Base-by-base conservation (phyloP, 768 basidiomycete species). In the Hydnomerulius pinastri region DNA sequence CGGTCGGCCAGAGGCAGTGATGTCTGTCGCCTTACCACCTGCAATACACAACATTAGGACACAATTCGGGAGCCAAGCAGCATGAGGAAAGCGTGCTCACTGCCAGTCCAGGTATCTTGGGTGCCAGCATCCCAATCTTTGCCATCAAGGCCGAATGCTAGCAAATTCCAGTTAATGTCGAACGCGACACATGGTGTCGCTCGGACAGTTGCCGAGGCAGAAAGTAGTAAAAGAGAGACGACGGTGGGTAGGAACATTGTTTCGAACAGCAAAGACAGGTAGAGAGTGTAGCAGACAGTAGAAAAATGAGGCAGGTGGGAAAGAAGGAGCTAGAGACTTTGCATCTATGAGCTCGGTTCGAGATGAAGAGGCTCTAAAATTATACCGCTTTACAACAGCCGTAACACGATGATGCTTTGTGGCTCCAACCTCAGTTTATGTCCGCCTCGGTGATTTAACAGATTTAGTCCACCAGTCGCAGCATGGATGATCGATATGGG, bases 121-220 rank as follows among this genome's bases (percentile, higher is more conserved):
- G 81, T 72, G 11, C 92, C 90, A 43, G 89, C 84, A 58, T 81
- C 83, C 73, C 87, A 94, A 68, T 97, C 94, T 61, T 89, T 86
- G 51, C 83, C 86, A 48, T 85, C 81, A 53, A 91, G 80, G 47
- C 89, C 90, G 65, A 98, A 91, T 18, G 86, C 90, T 45, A 91
- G 82, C 45, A 98, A 78, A 67, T 95, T 92, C 83, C 86, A 93
- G 59, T 70, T 73, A 36, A 75, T 61, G 63, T 96, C 93, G 63
- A 95, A 94, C 18, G 86, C 79, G 32, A 92, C 74, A 64, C 93
- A 96, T 4, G 84, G 76, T 15, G 71, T 68, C 2, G 76, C 71
- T 28, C 59, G 65, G 51, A 74, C 72, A 32, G 64, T 50, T 7
- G 61, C 50, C 11, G 70, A 63, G 43, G 67, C 59, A 46, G 69